These are phyloP conservation scores for Phytophthora hibernalis DNA, from an alignment of 352 stramenopile species.

Conservation along the genomic window DNA sequence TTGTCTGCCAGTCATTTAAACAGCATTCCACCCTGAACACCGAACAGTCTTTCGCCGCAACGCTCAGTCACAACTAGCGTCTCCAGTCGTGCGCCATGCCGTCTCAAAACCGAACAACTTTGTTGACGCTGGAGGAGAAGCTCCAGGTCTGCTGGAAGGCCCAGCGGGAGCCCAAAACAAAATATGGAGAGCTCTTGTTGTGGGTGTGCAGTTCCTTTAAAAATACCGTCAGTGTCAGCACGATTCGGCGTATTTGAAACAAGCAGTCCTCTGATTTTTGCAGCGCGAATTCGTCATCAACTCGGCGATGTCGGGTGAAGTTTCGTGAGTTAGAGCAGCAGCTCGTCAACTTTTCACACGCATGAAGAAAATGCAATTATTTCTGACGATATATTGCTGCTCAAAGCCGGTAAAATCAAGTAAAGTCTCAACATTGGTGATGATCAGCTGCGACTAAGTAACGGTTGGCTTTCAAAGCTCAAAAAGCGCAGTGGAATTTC, in stretches of 20 bases:
- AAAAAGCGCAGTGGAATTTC: constrained; percentile 18
- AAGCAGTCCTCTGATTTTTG: not conserved
- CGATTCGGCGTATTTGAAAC: not conserved
- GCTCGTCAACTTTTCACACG: constrained; percentile 1
- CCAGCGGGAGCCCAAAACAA: not conserved
- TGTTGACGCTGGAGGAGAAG: too few relatives aligned
- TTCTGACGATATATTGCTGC: constrained; percentile 11
- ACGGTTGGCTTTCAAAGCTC: constrained; percentile 17
- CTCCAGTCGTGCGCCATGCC: too few relatives aligned
- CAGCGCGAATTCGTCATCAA: not conserved
- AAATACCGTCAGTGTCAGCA: not conserved
- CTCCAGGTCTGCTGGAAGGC: too few relatives aligned
- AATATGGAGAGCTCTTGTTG: constrained; percentile 5
- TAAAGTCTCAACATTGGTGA: constrained; percentile 7
- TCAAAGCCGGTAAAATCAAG: constrained; percentile 10
- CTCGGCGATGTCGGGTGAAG: not conserved
- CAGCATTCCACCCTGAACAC: too few relatives aligned
- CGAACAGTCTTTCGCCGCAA: too few relatives aligned
- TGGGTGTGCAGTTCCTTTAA: not conserved
- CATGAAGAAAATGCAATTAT: constrained; percentile 6
- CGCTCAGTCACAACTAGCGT: too few relatives aligned
- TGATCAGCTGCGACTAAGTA: constrained; percentile 15
- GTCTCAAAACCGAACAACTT: too few relatives aligned
- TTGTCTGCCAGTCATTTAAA: too few relatives aligned
- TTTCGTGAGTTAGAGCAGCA: constrained; percentile 3